Percentiles rank a stretch among this genome's conserved stretches.
These are phyloP conservation scores for Aspergillus saccharolyticus DNA, from an alignment of 495 filamentous ascomycete species.

Conservation along the genomic window DNA sequence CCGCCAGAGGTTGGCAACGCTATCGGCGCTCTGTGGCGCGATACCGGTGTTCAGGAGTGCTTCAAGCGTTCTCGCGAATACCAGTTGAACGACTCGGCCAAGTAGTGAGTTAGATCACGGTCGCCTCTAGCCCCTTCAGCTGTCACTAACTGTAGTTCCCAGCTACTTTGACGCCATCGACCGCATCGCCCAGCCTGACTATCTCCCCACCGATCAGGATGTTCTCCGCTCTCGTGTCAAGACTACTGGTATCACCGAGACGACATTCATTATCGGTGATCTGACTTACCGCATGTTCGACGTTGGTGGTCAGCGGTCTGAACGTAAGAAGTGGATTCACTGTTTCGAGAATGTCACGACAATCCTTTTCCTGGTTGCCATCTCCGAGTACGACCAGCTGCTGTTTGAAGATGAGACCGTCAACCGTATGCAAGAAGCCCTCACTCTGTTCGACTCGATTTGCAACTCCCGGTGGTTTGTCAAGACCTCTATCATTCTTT, in stretches of 20 bases:
- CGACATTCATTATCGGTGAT: slow-evolving; percentile 95
- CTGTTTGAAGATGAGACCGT: slow-evolving; percentile 83
- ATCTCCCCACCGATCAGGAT: slow-evolving; percentile 96
- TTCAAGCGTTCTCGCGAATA: slow-evolving; percentile 95
- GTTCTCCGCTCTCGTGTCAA: slow-evolving; percentile 96
- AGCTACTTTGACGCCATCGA: slow-evolving; percentile 98
- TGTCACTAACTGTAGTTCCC: slow-evolving; percentile 6
- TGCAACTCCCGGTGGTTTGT: slow-evolving; percentile 99
- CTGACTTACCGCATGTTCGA: slow-evolving; percentile 99
- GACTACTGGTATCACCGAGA: slow-evolving; percentile 99
- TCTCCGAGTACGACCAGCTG: slow-evolving; percentile 98
- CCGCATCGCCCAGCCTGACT: slow-evolving; percentile 86
- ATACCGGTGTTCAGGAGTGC: slow-evolving; percentile 91
- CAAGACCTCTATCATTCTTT: slow-evolving; percentile 98
- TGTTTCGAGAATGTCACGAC: slow-evolving; percentile 99
- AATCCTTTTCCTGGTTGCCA: slow-evolving; percentile 96
- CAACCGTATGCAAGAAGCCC: slow-evolving; percentile 99
- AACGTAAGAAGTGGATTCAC: slow-evolving; percentile 99
- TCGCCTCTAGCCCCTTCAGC: neutral
- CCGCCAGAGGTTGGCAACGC: slow-evolving; percentile 92
- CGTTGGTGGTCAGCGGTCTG: slow-evolving; percentile 95
- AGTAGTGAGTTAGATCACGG: slow-evolving; percentile 70
- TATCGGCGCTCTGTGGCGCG: slow-evolving; percentile 89
- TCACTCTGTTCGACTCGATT: slow-evolving; percentile 98
- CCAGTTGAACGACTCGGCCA: slow-evolving; percentile 94